phyloP scores from a whole-genome alignment of 148 eudicot species.

The Silene conica region DNA sequence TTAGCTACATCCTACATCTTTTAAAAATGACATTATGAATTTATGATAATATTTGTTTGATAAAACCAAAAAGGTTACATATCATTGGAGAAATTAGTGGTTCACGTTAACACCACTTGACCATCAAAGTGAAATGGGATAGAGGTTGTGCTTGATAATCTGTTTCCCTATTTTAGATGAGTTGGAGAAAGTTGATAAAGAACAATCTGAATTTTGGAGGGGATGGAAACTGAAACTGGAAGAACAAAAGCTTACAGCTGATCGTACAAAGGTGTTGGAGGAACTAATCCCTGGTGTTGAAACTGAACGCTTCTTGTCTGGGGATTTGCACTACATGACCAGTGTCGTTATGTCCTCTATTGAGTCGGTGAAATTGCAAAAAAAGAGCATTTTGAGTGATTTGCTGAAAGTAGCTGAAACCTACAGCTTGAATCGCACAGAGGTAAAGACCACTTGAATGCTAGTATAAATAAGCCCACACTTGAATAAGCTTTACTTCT shows the following conservation, averaged over 20 bases:
- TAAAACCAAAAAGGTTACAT: background rate
- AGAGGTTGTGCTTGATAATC: slow-evolving; percentile 10
- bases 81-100: too few relatives aligned
- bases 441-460: slow-evolving; percentile 41
- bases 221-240: slow-evolving; percentile 90
- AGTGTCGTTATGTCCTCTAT: slow-evolving; percentile 54
- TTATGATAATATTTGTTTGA: background rate
- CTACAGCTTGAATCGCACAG: slow-evolving; percentile 60
- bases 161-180: slow-evolving; percentile 52
- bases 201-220: slow-evolving; percentile 93
- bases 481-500: background rate
- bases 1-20: background rate
- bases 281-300: slow-evolving; percentile 93
- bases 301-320: slow-evolving; percentile 67
- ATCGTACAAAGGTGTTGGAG: slow-evolving; percentile 75
- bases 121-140: background rate
- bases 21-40: background rate
- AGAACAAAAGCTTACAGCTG: slow-evolving; percentile 77
- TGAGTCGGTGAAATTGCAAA: slow-evolving; percentile 75
- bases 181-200: slow-evolving; percentile 55
- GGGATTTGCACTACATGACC: slow-evolving; percentile 62
- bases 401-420: slow-evolving; percentile 54
- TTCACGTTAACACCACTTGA: background rate
- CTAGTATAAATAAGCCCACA: background rate
- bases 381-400: slow-evolving; percentile 72